A percentile compares a stretch with the other conserved stretches of the same genome.
phyloP scores from a whole-genome alignment of 805 yeast genomes.

The Nakazawaea pomicola region DNA sequence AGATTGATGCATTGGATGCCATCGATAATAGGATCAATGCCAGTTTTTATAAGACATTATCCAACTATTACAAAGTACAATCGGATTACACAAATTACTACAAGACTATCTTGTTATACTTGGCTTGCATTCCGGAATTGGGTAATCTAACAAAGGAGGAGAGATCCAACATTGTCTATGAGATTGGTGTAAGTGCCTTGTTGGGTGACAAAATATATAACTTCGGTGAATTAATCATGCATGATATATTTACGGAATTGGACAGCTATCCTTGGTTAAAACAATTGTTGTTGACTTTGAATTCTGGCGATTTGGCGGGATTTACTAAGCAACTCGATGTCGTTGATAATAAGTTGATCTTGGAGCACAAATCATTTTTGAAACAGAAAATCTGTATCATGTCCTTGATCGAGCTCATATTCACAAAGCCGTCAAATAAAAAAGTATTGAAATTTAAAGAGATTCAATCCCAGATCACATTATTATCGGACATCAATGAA shows the following conservation, averaged over 20 bases:
- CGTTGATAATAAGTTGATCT: constrained; percentile 44
- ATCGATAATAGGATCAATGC: constrained; percentile 67
- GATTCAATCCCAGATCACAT: constrained; percentile 63
- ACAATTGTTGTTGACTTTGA: constrained; percentile 63
- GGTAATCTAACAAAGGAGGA: constrained; percentile 21
- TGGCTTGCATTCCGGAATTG: constrained; percentile 55
- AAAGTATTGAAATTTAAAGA: constrained; percentile 70
- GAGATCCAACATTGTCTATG: constrained; percentile 46
- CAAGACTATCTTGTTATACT: constrained; percentile 71
- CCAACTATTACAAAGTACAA: constrained; percentile 68
- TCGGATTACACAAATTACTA: constrained; percentile 81
- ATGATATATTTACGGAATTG: constrained; percentile 63
- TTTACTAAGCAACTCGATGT: constrained; percentile 32
- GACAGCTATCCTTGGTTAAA: constrained; percentile 64
- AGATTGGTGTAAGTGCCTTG: constrained; percentile 79
- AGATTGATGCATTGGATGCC: constrained; percentile 53
- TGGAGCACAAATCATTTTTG: constrained; percentile 57
- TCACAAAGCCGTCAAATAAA: constrained; percentile 66
- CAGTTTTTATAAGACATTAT: constrained; percentile 74
- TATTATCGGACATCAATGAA: constrained; percentile 54
- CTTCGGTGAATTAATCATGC: constrained; percentile 91
- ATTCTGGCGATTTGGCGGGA: constrained; percentile 66
- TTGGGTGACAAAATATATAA: constrained; percentile 90
- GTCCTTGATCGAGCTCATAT: constrained; percentile 85
- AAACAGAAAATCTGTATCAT: constrained; percentile 89